These are phyloP conservation scores for Cyclotella atomus DNA, from an alignment of 108 stramenopile species.

Conservation along the genomic window DNA sequence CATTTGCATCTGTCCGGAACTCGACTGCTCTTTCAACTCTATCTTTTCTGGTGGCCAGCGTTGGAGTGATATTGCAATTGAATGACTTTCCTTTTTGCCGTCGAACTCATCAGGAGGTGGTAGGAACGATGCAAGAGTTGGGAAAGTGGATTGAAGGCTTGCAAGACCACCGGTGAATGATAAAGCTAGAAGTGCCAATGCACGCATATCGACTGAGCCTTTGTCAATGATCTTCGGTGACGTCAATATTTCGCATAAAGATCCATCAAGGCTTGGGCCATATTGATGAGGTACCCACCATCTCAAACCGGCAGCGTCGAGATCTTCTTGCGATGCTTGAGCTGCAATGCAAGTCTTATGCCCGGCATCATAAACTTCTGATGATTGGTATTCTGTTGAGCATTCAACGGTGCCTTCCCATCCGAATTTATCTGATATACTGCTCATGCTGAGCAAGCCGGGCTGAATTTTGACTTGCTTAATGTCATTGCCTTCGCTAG, in stretches of 20 bases:
- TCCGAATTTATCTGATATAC: constrained; percentile 60
- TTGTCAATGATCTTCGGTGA: constrained; percentile 34
- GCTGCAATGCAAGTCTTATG: constrained; percentile 79
- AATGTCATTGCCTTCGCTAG: constrained; percentile 28
- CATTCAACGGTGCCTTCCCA: constrained; percentile 68
- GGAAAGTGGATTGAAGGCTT: constrained; percentile 48
- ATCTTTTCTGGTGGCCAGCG: constrained; percentile 90
- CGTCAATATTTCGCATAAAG: constrained; percentile 72
- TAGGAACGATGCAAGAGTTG: constrained; percentile 52
- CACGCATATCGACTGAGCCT: constrained; percentile 38
- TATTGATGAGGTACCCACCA: constrained; percentile 85
- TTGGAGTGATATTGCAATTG: constrained; percentile 78
- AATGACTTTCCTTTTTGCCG: constrained; percentile 38
- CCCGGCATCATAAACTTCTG: constrained; percentile 55
- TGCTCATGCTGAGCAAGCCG: constrained; percentile 63
- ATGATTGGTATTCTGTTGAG: constrained; percentile 4
- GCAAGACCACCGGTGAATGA: constrained; percentile 59
- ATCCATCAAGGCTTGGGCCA: constrained; percentile 70
- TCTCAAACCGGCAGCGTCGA: constrained; percentile 68
- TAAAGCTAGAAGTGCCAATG: constrained; percentile 53
- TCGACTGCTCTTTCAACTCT: constrained; percentile 58
- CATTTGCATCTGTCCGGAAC: constrained; percentile 51
- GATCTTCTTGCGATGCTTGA: constrained; percentile 54
- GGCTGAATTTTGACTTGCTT: constrained; percentile 68
- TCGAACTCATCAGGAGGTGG: constrained; percentile 16